These are phyloP conservation scores for Fusarium papillatum DNA, from an alignment of 2,329 filamentous ascomycete species.

Conservation along the genomic window DNA sequence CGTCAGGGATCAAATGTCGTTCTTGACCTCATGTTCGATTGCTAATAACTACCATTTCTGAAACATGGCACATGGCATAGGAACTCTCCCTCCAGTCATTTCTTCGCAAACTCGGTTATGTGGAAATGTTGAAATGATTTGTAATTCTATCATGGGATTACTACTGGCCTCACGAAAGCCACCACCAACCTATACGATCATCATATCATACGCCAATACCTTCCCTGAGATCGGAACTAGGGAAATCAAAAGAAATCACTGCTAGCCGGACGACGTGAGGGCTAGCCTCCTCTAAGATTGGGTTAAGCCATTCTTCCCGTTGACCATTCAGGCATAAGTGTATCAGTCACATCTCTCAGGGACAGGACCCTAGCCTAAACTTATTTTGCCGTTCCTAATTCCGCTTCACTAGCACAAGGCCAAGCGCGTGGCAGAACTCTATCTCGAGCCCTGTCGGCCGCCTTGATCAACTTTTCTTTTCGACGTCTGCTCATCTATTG, in stretches of 20 bases:
- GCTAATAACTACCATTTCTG: neutral
- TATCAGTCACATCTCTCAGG: neutral
- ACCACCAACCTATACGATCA: neutral
- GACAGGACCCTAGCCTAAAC: too few species aligned
- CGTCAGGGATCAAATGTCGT: neutral
- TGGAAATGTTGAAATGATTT: neutral
- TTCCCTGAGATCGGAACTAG: neutral
- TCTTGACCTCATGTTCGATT: neutral
- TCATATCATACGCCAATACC: too few species aligned
- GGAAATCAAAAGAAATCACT: neutral
- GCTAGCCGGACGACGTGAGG: neutral
- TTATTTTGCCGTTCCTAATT: too few species aligned
- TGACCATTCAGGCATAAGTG: neutral
- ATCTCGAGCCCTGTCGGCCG: neutral
- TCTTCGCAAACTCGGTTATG: neutral
- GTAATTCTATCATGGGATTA: neutral
- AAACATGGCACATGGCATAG: neutral
- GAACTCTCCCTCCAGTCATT: too few species aligned
- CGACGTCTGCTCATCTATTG: neutral
- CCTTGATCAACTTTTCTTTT: neutral
- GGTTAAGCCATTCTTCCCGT: neutral
- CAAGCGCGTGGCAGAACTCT: neutral
- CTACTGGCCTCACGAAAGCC: neutral
- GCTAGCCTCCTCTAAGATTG: neutral
- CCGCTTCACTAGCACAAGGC: neutral